Evolutionary conservation across 139 green algal species (phyloP), one percentile per base, ranked within the genome.

Genomic region (Coccomyxa sp.): DNA sequence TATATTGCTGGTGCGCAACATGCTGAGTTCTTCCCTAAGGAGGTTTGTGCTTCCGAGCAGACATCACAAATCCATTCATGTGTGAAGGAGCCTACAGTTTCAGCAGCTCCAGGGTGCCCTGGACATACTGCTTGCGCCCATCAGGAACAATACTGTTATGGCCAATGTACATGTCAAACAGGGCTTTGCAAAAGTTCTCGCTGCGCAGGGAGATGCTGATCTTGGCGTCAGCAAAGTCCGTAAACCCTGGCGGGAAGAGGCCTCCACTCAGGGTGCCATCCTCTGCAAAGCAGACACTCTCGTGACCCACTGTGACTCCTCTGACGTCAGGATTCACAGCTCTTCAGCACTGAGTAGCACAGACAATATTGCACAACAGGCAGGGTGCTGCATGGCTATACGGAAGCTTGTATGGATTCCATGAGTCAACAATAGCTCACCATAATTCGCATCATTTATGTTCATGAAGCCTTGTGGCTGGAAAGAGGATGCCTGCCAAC

Each of bases 151-250:
- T 41, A 34, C 34, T n/a, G 69, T 40, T 34, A 24, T 31, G 33
- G 34, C 69, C 69, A 31, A 40, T 44, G 69, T 74, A 74, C 34
- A 74, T 40, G 69, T 74, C 69, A 41, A 44, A 74, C 69, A 74
- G 33, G 8, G 69, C 69, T n/a, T 24, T 31, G 69, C 69, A 50
- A 34, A 74, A 74, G 35, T 74, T 74, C 3, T 40, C 69, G 34
- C 14, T 50, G 69, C 8, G 24, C 18, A 74, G 33, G 33, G 12
- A 0, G 33, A 44, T 8, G 33, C 14, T 10, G 33, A 41, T 10
- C 33, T 74, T 41, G 2, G 34, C 34, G 27, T 41, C 14, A 10
- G 33, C 69, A 41, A 44, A 74, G 69, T 74, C 69, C 1, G 33
- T 74, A 10, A 50, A 40, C 14, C 69, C 69, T 1, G 69, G 69